Evolutionary conservation across 2,329 filamentous ascomycete genomes (phyloP).

Genomic region (Aspergillus persii): DNA sequence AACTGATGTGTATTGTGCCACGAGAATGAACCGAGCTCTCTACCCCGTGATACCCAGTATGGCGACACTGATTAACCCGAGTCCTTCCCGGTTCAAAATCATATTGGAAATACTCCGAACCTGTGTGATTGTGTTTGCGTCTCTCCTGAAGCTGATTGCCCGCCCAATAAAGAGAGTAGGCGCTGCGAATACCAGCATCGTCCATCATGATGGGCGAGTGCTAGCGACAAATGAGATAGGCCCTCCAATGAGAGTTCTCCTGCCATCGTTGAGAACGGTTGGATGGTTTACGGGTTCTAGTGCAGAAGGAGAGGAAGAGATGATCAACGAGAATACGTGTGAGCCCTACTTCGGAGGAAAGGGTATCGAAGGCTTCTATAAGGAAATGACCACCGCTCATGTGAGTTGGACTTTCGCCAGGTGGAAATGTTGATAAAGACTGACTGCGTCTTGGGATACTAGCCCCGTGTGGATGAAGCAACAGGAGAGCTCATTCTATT

Average conservation of each 20-base stretch:
- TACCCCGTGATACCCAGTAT: constrained; percentile 66
- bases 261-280: constrained; percentile 65
- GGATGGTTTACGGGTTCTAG: constrained; percentile 66
- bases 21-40: constrained; percentile 48
- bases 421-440: background rate
- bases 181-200: constrained; percentile 65
- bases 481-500: constrained; percentile 67
- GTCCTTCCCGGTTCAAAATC: background rate
- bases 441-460: constrained; percentile 22
- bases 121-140: constrained; percentile 54
- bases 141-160: constrained; percentile 55
- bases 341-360: constrained; percentile 2
- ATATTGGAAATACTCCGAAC: background rate
- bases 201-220: constrained; percentile 67
- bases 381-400: constrained; percentile 16
- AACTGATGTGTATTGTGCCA: constrained; percentile 63
- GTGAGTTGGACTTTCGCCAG: constrained; percentile 1
- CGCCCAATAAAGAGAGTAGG: constrained; percentile 64
- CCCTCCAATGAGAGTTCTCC: constrained; percentile 63
- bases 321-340: background rate
- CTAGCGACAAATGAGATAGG: constrained; percentile 70
- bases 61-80: constrained; percentile 30
- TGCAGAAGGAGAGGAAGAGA: constrained; percentile 44
- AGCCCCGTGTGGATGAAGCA: constrained; percentile 62
- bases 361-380: constrained; percentile 34